A percentile compares a stretch with the other conserved stretches of the same genome.
These are phyloP conservation scores for Clavispora phyllophila DNA, from an alignment of 805 yeast species.

Conservation along the genomic window DNA sequence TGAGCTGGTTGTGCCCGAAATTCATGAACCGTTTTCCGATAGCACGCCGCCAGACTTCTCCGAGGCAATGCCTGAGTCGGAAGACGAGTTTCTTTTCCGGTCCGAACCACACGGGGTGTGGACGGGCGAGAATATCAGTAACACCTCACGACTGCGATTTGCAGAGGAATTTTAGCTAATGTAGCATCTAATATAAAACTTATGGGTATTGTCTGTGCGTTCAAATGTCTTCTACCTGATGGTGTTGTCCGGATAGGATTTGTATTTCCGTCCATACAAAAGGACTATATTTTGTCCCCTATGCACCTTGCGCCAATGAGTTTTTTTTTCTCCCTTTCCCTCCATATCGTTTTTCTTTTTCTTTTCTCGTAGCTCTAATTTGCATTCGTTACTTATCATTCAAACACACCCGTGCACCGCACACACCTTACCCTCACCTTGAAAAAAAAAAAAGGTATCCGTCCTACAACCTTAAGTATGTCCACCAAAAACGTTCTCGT, in stretches of 20 bases:
- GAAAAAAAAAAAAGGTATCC: not conserved
- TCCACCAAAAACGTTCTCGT: slow-evolving; percentile 62
- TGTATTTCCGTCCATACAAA: not conserved
- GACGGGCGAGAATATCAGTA: slow-evolving; percentile 11
- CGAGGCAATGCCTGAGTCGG: slow-evolving; percentile 5
- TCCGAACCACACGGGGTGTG: slow-evolving; percentile 8
- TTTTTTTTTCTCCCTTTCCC: too few species aligned
- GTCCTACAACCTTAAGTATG: slow-evolving; percentile 9
- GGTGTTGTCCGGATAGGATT: too few species aligned
- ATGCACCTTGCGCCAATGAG: too few species aligned
- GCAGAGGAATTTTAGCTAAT: slow-evolving; percentile 11
- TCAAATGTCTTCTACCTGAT: too few species aligned
- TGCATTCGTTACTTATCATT: not conserved
- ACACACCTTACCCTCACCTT: not conserved
- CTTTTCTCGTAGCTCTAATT: not conserved
- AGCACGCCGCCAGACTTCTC: not conserved
- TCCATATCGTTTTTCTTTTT: not conserved
- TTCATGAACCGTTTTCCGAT: not conserved
- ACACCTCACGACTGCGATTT: slow-evolving; percentile 17
- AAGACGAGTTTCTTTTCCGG: slow-evolving; percentile 10
- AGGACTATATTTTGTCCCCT: not conserved
- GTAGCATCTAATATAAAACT: not conserved
- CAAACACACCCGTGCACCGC: slow-evolving; percentile 1
- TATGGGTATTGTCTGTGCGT: too few species aligned
- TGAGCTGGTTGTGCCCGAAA: not conserved